A percentile compares a stretch with the other conserved stretches of the same genome.
These are phyloP conservation scores for Circinella minor DNA, from an alignment of 371 early-diverging fungal genomes.

Conservation along the genomic window DNA sequence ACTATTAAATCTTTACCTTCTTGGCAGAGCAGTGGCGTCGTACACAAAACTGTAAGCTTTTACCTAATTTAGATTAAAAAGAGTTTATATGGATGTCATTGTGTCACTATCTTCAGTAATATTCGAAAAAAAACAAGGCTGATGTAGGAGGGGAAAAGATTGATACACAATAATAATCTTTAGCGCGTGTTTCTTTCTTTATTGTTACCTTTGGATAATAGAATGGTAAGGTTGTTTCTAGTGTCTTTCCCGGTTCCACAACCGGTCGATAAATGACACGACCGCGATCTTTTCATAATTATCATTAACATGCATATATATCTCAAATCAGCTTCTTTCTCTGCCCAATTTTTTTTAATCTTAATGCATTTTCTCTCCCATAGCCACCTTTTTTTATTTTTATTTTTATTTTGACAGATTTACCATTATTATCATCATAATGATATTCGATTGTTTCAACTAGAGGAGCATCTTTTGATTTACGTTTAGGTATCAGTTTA, in stretches of 20 bases:
- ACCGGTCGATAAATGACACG: constrained; percentile 15
- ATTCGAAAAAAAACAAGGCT: no score
- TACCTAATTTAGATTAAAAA: constrained; percentile 24
- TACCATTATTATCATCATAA: not conserved
- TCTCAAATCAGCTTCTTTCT: no score
- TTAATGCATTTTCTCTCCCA: not conserved
- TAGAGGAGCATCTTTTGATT: constrained; percentile 55
- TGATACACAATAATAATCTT: not conserved
- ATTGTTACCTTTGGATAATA: constrained; percentile 74
- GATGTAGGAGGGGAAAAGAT: not conserved
- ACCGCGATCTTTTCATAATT: not conserved
- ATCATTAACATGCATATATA: not conserved
- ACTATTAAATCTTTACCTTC: constrained; percentile 1
- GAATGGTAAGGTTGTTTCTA: constrained; percentile 60
- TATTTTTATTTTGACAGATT: no score
- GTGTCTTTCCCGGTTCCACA: not conserved
- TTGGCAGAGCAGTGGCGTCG: constrained; percentile 4
- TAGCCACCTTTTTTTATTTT: no score
- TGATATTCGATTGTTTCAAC: constrained; percentile 43
- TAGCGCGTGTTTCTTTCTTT: constrained; percentile 8
- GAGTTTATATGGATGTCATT: not conserved
- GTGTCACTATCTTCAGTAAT: not conserved
- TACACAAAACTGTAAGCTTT: constrained; percentile 52
- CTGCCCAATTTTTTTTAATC: not conserved
- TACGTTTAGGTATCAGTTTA: constrained; percentile 57